Evolutionary conservation across 2,329 filamentous ascomycete species (phyloP).

Genomic region (Neurospora crassa): DNA sequence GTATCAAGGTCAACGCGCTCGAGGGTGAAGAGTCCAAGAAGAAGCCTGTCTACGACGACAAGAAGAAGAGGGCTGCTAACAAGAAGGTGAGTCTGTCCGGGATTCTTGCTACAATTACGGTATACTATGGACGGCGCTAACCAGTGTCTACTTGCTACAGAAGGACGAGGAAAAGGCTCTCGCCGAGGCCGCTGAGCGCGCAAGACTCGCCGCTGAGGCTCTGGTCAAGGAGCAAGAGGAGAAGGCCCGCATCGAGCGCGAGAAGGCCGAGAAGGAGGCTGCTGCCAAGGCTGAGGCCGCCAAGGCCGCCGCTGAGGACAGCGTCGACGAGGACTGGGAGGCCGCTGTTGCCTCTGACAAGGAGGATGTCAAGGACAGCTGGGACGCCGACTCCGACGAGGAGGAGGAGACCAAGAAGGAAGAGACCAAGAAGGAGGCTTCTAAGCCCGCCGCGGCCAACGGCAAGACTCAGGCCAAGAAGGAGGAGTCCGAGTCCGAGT

Average conservation of each 20-base stretch:
- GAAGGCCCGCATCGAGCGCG: constrained; percentile 43
- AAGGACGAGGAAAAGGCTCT: constrained; percentile 71
- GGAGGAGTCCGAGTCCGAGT: constrained; percentile 28
- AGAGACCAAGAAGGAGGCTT: constrained; percentile 16
- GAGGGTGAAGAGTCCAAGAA: constrained; percentile 60
- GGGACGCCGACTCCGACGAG: constrained; percentile 79
- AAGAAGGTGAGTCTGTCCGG: constrained; percentile 37
- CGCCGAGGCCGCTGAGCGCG: constrained; percentile 68
- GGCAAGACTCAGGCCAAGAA: constrained; percentile 28
- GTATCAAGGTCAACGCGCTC: constrained; percentile 59
- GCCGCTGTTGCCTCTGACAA: constrained; percentile 66
- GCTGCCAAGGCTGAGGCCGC: constrained; percentile 45
- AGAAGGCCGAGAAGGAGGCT: constrained; percentile 48
- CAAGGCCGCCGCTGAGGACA: constrained; percentile 39
- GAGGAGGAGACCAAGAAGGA: constrained; percentile 40
- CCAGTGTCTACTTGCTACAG: not conserved
- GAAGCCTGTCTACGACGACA: constrained; percentile 63
- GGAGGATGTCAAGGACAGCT: constrained; percentile 81
- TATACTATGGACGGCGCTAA: not conserved
- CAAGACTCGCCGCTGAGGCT: constrained; percentile 57
- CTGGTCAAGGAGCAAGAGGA: constrained; percentile 52
- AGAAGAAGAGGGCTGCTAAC: constrained; percentile 66
- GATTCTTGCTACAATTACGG: not conserved
- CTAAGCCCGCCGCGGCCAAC: constrained; percentile 13
- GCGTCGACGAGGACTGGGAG: constrained; percentile 78